Percentiles rank a stretch among this genome's conserved stretches.
Evolutionary conservation across 805 yeast species (phyloP).

Genomic region (Sugiyamaella smithiae): DNA sequence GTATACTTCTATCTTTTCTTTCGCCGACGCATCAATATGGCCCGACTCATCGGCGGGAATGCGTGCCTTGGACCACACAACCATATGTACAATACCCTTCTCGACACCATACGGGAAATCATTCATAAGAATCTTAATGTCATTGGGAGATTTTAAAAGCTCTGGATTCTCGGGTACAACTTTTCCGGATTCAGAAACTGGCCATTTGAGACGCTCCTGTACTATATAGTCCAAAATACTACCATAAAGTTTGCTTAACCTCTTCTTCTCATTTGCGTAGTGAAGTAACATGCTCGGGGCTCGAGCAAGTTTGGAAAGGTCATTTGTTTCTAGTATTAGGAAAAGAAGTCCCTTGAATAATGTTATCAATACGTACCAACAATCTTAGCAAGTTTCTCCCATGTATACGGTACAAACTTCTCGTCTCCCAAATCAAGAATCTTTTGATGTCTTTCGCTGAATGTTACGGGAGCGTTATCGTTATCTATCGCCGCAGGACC

Average conservation of each 20-base stretch:
- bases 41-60: slow-evolving; percentile 44
- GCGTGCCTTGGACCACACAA: slow-evolving; percentile 53
- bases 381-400: slow-evolving; percentile 27
- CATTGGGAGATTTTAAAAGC: slow-evolving; percentile 27
- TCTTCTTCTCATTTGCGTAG: slow-evolving; percentile 18
- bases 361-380: slow-evolving; percentile 18
- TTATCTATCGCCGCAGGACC: not conserved
- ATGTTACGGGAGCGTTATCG: not conserved
- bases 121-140: slow-evolving; percentile 47
- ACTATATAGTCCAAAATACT: slow-evolving; percentile 21
- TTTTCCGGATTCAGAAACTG: not conserved
- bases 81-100: slow-evolving; percentile 46
- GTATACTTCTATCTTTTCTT: slow-evolving; percentile 39
- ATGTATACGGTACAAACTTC: slow-evolving; percentile 25
- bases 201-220: slow-evolving; percentile 22
- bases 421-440: slow-evolving; percentile 25
- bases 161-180: slow-evolving; percentile 15
- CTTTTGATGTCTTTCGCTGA: slow-evolving; percentile 19
- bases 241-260: slow-evolving; percentile 19
- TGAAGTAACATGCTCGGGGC: slow-evolving; percentile 20
- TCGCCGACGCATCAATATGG: slow-evolving; percentile 41
- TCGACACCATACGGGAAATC: slow-evolving; percentile 58
- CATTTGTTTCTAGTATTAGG: slow-evolving; percentile 5
- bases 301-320: slow-evolving; percentile 16
- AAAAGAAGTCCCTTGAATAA: not conserved